Conservation (phyloP, 257 asterid genomes). For the Solanum sparsipilum region DNA sequence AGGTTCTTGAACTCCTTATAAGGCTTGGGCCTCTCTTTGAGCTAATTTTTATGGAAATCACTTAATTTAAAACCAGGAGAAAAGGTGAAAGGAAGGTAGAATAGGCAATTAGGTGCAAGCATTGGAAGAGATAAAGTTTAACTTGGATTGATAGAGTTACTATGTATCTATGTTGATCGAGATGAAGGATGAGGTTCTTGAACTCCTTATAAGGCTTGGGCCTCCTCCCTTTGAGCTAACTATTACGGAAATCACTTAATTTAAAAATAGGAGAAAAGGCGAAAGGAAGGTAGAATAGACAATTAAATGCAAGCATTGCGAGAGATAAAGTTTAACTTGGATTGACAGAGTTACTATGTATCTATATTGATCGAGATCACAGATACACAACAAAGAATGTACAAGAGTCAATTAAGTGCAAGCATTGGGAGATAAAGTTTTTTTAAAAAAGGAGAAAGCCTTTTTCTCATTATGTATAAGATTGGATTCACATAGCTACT, state of each 20-base stretch:
- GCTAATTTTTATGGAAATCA: neutral
- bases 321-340: neutral
- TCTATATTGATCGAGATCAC: neutral
- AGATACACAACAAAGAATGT: neutral
- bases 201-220: neutral
- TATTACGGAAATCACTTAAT: neutral
- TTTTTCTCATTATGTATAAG: neutral
- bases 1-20: neutral
- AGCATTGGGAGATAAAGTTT: neutral
- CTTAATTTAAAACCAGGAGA: neutral
- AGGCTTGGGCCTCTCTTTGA: neutral
- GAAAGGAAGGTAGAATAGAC: neutral
- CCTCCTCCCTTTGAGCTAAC: neutral
- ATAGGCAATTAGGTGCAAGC: neutral
- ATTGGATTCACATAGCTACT: neutral
- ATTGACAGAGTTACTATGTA: neutral
- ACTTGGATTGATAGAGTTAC: neutral
- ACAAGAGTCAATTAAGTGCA: neutral
- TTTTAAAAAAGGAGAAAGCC: neutral
- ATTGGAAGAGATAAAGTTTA: neutral
- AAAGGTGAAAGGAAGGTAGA: neutral
- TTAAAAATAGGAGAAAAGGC: neutral
- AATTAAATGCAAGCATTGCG: neutral
- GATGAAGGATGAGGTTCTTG: neutral
- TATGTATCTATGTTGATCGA: neutral